Evolutionary conservation across 192 early-diverging fungal species (phyloP), one percentile per base, ranked within the genome.

Genomic region (Linnemannia hyalina): DNA sequence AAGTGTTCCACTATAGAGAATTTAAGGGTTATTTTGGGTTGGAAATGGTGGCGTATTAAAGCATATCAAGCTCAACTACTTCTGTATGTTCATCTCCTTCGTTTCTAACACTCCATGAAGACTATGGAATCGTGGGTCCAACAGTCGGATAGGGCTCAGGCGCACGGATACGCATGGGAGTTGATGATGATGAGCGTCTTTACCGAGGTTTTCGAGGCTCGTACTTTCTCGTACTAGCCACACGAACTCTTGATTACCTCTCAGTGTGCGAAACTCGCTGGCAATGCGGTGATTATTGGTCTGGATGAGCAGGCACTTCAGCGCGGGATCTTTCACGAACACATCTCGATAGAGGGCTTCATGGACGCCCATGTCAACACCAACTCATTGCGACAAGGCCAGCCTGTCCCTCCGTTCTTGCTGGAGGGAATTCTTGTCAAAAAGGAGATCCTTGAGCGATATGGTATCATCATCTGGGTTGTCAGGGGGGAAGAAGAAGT

Each of bases 331-430:
- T 36, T 70, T 46, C 18, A 80, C 52, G 70, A 49, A 40, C 38
- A 60, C 70, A 73, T 80, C 54, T 73, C 69, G 9, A 65, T 73
- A 55, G 70, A 80, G 38, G 78, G 42, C 13, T 73, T 80, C 26
- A 73, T 80, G 69, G 41, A 80, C 6, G 70, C 78, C 16, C 78
- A 80, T 29, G 26, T 73, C 70, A 63, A 80, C 55, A 57, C 41
- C 23, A 22, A 20, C 22, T 73, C 78, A 22, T 2, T 63, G 32
- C 55, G 55, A 1, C 32, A 57, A 22, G 70, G 41, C 40, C 23
- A 16, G 2, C 23, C 78, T 18, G 78, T 73, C 41, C 70, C 78
- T 16, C 70, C 78, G 15, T 80, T 73, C 70, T 73, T 80, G n/a
- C n/a, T n/a, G n/a, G n/a, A n/a, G n/a, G n/a, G n/a, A n/a, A n/a